Conservation (phyloP, 495 filamentous ascomycete genomes). For the Aspergillus funiculosus region DNA sequence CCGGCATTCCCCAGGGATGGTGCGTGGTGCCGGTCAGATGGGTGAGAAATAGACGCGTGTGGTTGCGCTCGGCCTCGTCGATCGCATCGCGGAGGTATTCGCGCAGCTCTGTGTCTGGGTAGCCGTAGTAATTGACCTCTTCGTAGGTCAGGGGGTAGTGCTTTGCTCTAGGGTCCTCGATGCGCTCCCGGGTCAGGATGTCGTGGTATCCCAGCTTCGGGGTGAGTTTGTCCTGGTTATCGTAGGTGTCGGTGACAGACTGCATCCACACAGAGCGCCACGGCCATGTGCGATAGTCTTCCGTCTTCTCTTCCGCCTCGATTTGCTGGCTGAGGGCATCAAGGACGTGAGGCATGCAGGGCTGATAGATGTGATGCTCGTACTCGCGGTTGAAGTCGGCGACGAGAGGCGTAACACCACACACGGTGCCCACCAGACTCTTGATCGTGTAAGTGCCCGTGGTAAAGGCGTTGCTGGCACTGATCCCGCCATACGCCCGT, state of each 20-base stretch:
- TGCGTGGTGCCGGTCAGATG: slow-evolving; percentile 48
- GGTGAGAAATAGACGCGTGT: slow-evolving; percentile 42
- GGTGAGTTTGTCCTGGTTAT: slow-evolving; percentile 39
- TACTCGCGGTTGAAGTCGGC: slow-evolving; percentile 48
- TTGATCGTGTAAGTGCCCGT: slow-evolving; percentile 46
- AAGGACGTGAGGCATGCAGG: slow-evolving; percentile 43
- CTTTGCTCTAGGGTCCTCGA: slow-evolving; percentile 34
- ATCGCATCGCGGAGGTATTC: slow-evolving; percentile 46
- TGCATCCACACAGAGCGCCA: slow-evolving; percentile 48
- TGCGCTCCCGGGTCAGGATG: slow-evolving; percentile 36
- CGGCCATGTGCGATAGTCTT: slow-evolving; percentile 28
- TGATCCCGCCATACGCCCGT: slow-evolving; percentile 36
- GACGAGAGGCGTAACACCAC: slow-evolving; percentile 42
- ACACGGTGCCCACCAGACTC: slow-evolving; percentile 42
- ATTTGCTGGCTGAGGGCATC: slow-evolving; percentile 33
- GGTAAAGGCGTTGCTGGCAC: slow-evolving; percentile 38
- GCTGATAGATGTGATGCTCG: slow-evolving; percentile 45
- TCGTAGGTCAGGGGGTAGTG: slow-evolving; percentile 31
- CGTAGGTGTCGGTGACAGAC: slow-evolving; percentile 44
- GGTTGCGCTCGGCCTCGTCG: slow-evolving; percentile 36
- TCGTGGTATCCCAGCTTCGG: slow-evolving; percentile 38
- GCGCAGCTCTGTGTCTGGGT: slow-evolving; percentile 39
- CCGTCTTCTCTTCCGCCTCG: slow-evolving; percentile 19
- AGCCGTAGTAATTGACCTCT: slow-evolving; percentile 48
- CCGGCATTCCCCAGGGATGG: slow-evolving; percentile 41